phyloP scores from a whole-genome alignment of 371 early-diverging fungal species.

The Syncephalastrum contaminatum region DNA sequence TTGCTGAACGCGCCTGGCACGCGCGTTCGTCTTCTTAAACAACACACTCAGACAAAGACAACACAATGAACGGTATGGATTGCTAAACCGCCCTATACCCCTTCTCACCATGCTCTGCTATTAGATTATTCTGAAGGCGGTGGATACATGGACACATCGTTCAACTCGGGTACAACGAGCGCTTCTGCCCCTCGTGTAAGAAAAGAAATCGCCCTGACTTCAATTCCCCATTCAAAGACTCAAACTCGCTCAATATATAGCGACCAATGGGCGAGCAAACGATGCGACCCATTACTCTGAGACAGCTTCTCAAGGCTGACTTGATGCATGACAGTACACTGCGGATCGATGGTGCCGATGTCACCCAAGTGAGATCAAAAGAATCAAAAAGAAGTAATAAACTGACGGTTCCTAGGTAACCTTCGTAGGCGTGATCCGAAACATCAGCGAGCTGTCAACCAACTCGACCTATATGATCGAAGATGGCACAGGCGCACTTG shows the following conservation, averaged over 20 bases:
- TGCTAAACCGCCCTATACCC: no score
- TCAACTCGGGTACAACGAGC: no score
- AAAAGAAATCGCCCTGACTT: no score
- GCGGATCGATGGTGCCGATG: conserved; percentile 62
- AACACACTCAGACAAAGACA: no score
- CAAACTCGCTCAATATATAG: conserved; percentile 13
- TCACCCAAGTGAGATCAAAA: conserved; percentile 48
- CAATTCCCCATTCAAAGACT: no score
- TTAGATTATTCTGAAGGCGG: no score
- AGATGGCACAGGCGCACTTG: conserved; percentile 78
- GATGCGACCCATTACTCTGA: conserved; percentile 73
- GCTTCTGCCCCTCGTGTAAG: no score
- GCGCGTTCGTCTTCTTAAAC: no score
- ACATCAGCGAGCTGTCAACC: conserved; percentile 50
- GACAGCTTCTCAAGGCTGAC: conserved; percentile 56
- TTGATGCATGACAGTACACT: conserved; percentile 53
- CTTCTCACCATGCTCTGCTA: no score
- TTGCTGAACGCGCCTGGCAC: no score
- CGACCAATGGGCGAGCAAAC: conserved; percentile 43
- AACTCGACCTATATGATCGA: conserved; percentile 65
- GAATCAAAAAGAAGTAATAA: conserved; percentile 1
- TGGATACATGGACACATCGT: no score
- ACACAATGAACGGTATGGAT: no score
- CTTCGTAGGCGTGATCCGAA: conserved; percentile 67
- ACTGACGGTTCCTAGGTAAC: conserved; percentile 33